These are phyloP conservation scores for Eucalyptus guilfoylei DNA, from an alignment of 345 rosid genomes.

Conservation along the genomic window DNA sequence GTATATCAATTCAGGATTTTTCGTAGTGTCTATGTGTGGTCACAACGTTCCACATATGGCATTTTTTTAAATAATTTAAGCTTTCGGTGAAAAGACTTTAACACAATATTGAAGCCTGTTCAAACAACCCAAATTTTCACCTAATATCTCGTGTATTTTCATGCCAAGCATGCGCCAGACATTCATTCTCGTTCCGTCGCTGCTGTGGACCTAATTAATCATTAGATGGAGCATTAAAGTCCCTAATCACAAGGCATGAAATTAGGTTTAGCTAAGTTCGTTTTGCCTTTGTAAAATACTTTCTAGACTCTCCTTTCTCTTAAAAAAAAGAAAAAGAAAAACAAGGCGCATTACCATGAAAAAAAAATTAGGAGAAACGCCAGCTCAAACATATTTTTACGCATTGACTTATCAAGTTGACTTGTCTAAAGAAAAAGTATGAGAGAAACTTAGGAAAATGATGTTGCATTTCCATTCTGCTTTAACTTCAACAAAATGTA, in stretches of 20 bases:
- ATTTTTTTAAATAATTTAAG: neutral
- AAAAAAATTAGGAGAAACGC: neutral
- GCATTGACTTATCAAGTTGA: neutral
- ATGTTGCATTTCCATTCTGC: neutral
- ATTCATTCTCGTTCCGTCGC: neutral
- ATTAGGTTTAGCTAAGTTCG: neutral
- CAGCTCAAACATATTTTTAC: neutral
- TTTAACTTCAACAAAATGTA: neutral
- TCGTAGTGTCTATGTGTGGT: neutral
- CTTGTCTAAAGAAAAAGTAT: neutral
- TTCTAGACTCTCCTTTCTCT: neutral
- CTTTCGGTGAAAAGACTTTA: neutral
- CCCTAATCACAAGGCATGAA: neutral
- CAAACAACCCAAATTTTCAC: neutral
- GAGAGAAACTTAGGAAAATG: neutral
- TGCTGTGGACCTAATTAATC: neutral
- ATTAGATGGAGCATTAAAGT: neutral
- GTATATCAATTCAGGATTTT: no score
- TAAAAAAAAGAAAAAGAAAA: neutral
- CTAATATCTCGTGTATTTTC: neutral
- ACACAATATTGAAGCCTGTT: neutral
- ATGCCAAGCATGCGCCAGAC: neutral
- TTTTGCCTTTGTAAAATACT: neutral
- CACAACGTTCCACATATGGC: neutral
- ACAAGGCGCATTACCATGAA: neutral